These are phyloP conservation scores for Acer yangbiense DNA, from an alignment of 345 rosid species.

Conservation along the genomic window DNA sequence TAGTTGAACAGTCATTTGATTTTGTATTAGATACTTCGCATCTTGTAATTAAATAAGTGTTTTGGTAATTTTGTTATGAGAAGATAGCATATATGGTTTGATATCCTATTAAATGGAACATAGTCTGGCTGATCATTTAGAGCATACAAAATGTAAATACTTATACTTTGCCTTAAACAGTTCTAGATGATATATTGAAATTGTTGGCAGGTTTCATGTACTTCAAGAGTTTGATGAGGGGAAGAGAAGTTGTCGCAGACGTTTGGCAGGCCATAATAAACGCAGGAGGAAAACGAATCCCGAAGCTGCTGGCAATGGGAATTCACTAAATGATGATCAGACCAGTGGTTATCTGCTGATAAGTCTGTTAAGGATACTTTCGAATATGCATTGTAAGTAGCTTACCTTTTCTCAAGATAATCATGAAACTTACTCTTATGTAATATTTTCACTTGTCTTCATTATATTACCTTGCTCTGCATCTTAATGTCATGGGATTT, in stretches of 20 bases:
- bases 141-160: background rate
- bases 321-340: constrained; percentile 68
- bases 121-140: background rate
- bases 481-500: background rate
- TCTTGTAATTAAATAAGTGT: background rate
- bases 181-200: constrained; percentile 11
- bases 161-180: background rate
- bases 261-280: constrained; percentile 98
- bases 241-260: constrained; percentile 98
- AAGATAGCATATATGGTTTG: background rate
- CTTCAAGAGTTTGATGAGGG: constrained; percentile 99
- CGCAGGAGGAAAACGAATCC: constrained; percentile 97
- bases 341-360: constrained; percentile 77
- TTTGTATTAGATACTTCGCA: background rate
- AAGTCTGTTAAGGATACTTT: constrained; percentile 83
- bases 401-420: background rate
- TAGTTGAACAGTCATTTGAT: background rate
- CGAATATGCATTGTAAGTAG: constrained; percentile 86
- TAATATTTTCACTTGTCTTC: background rate
- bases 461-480: background rate
- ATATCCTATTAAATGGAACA: background rate
- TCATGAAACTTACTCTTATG: background rate
- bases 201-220: constrained; percentile 76
- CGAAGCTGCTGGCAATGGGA: constrained; percentile 56
- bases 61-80: background rate